Percentiles rank a stretch among this genome's conserved stretches.
phyloP scores from a whole-genome alignment of 2,329 filamentous ascomycete genomes.

The Macrophomina phaseolina region DNA sequence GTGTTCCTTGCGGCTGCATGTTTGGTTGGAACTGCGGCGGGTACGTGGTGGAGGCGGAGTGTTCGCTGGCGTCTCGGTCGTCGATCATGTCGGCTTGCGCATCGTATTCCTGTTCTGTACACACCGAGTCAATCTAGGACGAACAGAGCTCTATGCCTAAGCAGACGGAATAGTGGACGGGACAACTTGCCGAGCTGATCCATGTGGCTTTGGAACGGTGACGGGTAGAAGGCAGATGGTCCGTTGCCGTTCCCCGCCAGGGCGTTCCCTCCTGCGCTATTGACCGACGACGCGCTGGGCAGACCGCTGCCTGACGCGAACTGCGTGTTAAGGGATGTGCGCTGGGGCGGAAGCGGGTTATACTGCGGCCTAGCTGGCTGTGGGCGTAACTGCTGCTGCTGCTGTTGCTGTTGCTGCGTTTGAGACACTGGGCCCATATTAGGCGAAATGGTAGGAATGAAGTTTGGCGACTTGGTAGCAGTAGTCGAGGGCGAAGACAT shows the following conservation, averaged over 20 bases:
- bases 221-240: conserved; percentile 72
- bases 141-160: conserved; percentile 64
- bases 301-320: conserved; percentile 44
- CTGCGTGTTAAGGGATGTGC: conserved; percentile 42
- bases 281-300: conserved; percentile 43
- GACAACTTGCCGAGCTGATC: conserved; percentile 89
- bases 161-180: conserved; percentile 54
- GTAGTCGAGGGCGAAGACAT: conserved; percentile 67
- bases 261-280: conserved; percentile 42
- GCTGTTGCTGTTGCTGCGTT: conserved; percentile 49
- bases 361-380: conserved; percentile 56
- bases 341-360: conserved; percentile 48
- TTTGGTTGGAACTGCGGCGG: conserved; percentile 59
- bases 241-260: conserved; percentile 42
- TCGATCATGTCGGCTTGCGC: conserved; percentile 88
- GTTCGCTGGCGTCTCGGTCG: conserved; percentile 70
- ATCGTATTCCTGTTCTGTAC: conserved; percentile 95
- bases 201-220: conserved; percentile 91
- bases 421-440: conserved; percentile 61
- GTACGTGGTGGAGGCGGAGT: conserved; percentile 73
- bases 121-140: conserved; percentile 71
- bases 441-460: conserved; percentile 65
- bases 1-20: conserved; percentile 45
- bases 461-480: conserved; percentile 65
- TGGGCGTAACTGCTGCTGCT: conserved; percentile 48